Conservation (phyloP, 75 land plant species). For the Adiantum capillusveneris region DNA sequence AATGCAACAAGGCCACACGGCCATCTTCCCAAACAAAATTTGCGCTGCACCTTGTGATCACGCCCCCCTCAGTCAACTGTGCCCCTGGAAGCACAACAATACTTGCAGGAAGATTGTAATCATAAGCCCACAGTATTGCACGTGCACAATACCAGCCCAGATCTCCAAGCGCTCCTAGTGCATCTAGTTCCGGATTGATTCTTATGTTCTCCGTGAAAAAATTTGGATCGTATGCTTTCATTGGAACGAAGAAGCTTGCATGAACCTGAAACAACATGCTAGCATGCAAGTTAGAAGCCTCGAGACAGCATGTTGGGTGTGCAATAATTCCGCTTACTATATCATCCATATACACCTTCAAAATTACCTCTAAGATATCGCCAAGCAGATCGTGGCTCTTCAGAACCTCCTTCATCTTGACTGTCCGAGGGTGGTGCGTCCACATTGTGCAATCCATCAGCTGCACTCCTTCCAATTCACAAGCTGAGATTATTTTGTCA, state of each 20-base stretch:
- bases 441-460: conserved; percentile 88
- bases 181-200: conserved; percentile 74
- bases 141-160: conserved; percentile 81
- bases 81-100: conserved; percentile 45
- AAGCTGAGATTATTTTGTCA: conserved; percentile 42
- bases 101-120: conserved; percentile 54
- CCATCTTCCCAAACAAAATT: conserved; percentile 57
- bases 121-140: conserved; percentile 50
- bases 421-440: conserved; percentile 76
- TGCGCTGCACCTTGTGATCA: conserved; percentile 55
- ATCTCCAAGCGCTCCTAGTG: conserved; percentile 76
- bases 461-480: conserved; percentile 46
- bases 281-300: no score
- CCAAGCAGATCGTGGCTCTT: conserved; percentile 35
- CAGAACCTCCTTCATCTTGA: conserved; percentile 41
- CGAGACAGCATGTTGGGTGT: no score
- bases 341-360: no score
- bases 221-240: conserved; percentile 6
- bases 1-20: conserved; percentile 52
- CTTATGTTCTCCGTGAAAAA: conserved; percentile 62
- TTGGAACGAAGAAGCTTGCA: background rate
- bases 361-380: conserved; percentile 37
- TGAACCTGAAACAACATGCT: background rate
- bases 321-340: no score
- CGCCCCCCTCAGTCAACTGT: conserved; percentile 53